phyloP scores from a whole-genome alignment of 495 filamentous ascomycete species.

The Aspergillus campestris region DNA sequence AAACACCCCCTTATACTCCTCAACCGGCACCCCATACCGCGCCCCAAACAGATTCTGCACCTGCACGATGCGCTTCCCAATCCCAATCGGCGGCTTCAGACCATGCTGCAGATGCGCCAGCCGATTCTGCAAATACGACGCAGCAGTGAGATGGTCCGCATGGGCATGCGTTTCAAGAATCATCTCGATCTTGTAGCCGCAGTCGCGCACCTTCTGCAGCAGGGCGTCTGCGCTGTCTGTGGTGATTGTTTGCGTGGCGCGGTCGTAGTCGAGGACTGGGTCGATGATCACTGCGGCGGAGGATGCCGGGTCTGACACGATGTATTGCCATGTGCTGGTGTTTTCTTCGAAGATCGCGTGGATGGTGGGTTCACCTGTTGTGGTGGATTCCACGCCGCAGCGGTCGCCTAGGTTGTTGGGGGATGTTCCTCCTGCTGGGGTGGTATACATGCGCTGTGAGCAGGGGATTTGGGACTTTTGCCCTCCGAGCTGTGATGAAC shows the following conservation, averaged over 20 bases:
- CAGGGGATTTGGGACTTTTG: too few species aligned
- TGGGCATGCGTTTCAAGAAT: conserved; percentile 56
- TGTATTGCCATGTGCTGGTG: conserved; percentile 53
- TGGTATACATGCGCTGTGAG: too few species aligned
- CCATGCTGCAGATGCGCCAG: conserved; percentile 20
- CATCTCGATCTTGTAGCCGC: conserved; percentile 37
- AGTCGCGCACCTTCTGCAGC: conserved; percentile 27
- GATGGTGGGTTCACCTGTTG: conserved; percentile 22
- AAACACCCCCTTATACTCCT: conserved; percentile 39
- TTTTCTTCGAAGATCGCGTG: conserved; percentile 33
- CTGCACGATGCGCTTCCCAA: conserved; percentile 45
- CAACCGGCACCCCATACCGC: conserved; percentile 34
- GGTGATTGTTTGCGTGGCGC: conserved; percentile 31
- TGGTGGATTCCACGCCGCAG: too few species aligned
- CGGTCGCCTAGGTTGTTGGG: too few species aligned
- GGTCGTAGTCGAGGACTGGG: conserved; percentile 51
- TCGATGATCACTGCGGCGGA: conserved; percentile 46
- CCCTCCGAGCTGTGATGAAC: too few species aligned
- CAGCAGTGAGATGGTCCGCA: conserved; percentile 54
- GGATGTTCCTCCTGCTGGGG: too few species aligned
- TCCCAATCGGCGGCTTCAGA: conserved; percentile 33
- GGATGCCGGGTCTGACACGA: conserved; percentile 46
- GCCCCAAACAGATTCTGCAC: conserved; percentile 43
- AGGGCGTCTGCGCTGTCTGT: conserved; percentile 43
- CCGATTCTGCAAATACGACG: conserved; percentile 42